These are phyloP conservation scores for Metarhizium humberi DNA, from an alignment of 2,329 filamentous ascomycete species.

Conservation along the genomic window DNA sequence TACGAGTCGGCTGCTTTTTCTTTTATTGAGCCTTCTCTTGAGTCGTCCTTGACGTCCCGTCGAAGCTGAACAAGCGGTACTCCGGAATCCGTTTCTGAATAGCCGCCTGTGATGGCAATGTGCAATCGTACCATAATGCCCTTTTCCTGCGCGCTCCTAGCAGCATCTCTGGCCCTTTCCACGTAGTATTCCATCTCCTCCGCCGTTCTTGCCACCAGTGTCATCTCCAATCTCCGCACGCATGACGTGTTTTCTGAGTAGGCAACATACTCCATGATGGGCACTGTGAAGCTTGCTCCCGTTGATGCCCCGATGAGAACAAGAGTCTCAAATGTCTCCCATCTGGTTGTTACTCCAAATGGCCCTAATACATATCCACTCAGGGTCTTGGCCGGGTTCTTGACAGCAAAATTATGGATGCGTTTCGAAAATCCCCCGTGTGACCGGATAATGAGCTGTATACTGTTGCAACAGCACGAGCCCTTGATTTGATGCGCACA, in stretches of 20 bases:
- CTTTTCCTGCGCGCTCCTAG: constrained; percentile 26
- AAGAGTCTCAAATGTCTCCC: constrained; percentile 50
- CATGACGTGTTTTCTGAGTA: constrained; percentile 32
- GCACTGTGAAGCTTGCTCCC: constrained; percentile 52
- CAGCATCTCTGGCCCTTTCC: constrained; percentile 35
- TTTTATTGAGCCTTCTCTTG: background rate
- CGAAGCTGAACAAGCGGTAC: constrained; percentile 3
- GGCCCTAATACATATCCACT: constrained; percentile 43
- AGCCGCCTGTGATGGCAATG: constrained; percentile 41
- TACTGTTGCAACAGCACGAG: constrained; percentile 47
- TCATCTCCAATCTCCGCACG: constrained; percentile 42
- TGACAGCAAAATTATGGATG: constrained; percentile 36
- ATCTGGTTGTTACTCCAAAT: constrained; percentile 44
- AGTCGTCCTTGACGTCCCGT: background rate
- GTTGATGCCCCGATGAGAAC: constrained; percentile 53
- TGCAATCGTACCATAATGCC: constrained; percentile 43
- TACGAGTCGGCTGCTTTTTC: background rate
- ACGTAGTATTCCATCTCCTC: constrained; percentile 49
- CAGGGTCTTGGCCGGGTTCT: constrained; percentile 21
- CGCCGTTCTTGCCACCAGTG: constrained; percentile 40
- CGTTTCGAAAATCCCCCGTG: constrained; percentile 49
- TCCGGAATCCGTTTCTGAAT: constrained; percentile 1
- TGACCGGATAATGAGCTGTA: constrained; percentile 48
- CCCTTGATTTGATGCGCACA: constrained; percentile 40
- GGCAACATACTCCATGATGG: constrained; percentile 47